Conservation (phyloP, 2,329 filamentous ascomycete genomes). For the Fusarium chuoi region DNA sequence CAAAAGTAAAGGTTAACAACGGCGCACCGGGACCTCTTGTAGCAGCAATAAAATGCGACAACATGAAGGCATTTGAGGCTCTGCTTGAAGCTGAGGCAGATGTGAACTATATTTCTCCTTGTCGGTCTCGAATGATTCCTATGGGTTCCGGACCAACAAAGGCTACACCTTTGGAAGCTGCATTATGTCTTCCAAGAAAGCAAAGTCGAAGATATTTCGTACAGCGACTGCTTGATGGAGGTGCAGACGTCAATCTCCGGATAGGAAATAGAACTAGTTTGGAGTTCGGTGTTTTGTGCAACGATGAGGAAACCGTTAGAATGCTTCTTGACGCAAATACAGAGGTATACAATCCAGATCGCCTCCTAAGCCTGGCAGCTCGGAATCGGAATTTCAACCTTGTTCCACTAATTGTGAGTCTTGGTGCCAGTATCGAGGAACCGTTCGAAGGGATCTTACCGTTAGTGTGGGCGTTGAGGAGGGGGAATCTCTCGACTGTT, state of each 20-base stretch:
- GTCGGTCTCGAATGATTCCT: too few relatives aligned
- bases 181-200: too few relatives aligned
- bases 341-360: rapidly evolving
- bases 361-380: rapidly evolving
- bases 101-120: too few relatives aligned
- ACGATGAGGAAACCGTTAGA: rapidly evolving
- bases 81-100: background rate
- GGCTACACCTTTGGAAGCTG: too few relatives aligned
- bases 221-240: too few relatives aligned
- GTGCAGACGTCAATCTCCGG: background rate
- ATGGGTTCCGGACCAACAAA: too few relatives aligned
- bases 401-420: rapidly evolving
- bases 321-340: background rate
- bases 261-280: too few relatives aligned
- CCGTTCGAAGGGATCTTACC: background rate
- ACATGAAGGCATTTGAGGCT: rapidly evolving
- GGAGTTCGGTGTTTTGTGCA: rapidly evolving
- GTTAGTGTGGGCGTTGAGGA: rapidly evolving
- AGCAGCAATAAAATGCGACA: rapidly evolving
- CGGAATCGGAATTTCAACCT: rapidly evolving
- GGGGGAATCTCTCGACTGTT: rapidly evolving
- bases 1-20: too few relatives aligned
- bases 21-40: rapidly evolving
- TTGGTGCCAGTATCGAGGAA: background rate
- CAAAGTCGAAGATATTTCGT: too few relatives aligned